phyloP scores from a whole-genome alignment of 345 rosid species.

The Microcos paniculata region DNA sequence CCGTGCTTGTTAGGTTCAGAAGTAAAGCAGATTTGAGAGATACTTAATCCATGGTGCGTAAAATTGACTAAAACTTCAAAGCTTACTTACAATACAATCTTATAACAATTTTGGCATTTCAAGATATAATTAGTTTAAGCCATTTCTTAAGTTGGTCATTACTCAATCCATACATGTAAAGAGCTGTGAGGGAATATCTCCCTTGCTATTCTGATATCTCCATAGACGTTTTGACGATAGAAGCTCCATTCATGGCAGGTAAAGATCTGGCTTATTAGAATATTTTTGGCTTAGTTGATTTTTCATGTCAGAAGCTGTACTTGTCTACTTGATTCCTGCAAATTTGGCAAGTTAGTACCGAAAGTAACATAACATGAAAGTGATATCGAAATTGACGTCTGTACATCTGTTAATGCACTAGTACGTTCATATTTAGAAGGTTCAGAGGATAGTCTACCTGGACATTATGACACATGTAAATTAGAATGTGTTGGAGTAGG shows the following conservation, averaged over 20 bases:
- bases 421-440: not conserved
- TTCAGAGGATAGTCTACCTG: not conserved
- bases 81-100: not conserved
- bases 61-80: not conserved
- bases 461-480: no score
- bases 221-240: not conserved
- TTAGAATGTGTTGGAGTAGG: no score
- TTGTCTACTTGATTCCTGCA: not conserved
- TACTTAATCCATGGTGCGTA: not conserved
- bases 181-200: not conserved
- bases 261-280: not conserved
- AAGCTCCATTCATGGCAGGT: not conserved
- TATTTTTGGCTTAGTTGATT: not conserved
- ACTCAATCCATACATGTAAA: not conserved
- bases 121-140: not conserved
- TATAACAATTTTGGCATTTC: not conserved
- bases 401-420: not conserved
- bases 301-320: not conserved
- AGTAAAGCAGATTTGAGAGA: not conserved
- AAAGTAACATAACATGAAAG: not conserved
- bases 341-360: not conserved
- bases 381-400: not conserved
- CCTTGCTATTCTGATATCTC: not conserved
- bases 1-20: no score
- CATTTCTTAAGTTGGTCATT: not conserved